These are phyloP conservation scores for Eucalyptus leucophloia DNA, from an alignment of 345 rosid genomes.

Conservation along the genomic window DNA sequence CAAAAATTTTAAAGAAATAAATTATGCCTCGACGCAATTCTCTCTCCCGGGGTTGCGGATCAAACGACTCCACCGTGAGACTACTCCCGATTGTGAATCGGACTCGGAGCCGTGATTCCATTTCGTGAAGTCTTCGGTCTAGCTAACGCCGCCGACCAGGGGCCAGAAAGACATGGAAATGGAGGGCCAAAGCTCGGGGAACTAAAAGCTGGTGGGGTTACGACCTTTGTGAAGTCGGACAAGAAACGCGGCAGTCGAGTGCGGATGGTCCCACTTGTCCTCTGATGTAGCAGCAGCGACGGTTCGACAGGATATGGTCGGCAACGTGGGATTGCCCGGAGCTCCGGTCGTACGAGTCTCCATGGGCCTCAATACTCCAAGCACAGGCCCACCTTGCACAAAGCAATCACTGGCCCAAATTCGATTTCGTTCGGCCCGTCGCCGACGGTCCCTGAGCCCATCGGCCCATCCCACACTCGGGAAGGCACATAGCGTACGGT, in stretches of 20 bases:
- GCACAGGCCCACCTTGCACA: neutral
- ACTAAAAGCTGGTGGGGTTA: neutral
- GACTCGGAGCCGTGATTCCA: neutral
- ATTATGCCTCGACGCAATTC: rapidly evolving
- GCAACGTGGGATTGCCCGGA: neutral
- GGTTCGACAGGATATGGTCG: neutral
- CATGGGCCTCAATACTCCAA: neutral
- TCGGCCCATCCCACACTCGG: neutral
- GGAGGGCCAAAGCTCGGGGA: neutral
- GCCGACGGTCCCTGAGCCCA: neutral
- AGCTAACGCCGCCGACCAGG: neutral
- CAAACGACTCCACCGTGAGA: neutral
- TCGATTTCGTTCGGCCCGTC: neutral
- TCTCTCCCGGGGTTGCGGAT: neutral
- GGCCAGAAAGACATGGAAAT: neutral
- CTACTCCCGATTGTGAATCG: neutral
- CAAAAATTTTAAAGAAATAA: neutral
- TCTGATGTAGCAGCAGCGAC: neutral
- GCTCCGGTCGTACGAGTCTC: neutral
- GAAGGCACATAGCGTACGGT: neutral
- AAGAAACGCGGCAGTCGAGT: neutral
- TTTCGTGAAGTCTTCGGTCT: neutral
- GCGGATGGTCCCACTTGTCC: neutral
- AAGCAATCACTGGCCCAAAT: neutral
- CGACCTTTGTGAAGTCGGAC: neutral